phyloP scores from a whole-genome alignment of 805 yeast genomes.

The Diddensiella caesifluorescens region DNA sequence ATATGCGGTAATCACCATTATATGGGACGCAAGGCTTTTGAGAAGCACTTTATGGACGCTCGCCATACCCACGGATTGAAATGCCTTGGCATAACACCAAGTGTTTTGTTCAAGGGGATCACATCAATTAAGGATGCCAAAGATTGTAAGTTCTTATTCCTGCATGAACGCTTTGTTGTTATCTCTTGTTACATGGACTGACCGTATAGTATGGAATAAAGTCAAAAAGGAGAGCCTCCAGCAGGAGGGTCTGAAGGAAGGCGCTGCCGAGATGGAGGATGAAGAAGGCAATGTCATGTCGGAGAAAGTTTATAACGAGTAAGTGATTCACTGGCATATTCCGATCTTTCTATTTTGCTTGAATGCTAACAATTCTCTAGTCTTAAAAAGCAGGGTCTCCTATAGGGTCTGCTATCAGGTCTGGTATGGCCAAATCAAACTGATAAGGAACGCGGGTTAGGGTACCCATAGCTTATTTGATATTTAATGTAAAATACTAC shows the following conservation, averaged over 20 bases:
- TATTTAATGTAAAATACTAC: no score
- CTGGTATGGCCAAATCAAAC: no score
- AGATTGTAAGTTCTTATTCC: constrained; percentile 12
- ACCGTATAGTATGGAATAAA: constrained; percentile 44
- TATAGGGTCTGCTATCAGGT: no score
- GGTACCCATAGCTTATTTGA: no score
- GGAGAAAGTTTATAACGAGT: constrained; percentile 70
- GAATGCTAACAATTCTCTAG: no score
- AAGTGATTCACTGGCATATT: constrained; percentile 3
- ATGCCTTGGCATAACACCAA: constrained; percentile 64
- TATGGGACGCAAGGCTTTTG: constrained; percentile 68
- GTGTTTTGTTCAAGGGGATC: constrained; percentile 56
- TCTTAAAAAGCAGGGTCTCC: constrained; percentile 83
- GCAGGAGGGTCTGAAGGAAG: constrained; percentile 42
- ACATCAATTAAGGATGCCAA: constrained; percentile 62
- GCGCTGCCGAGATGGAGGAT: constrained; percentile 80
- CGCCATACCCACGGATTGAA: constrained; percentile 69
- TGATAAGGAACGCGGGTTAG: no score
- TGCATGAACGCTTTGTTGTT: no score
- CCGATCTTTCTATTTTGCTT: no score
- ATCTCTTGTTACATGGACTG: no score
- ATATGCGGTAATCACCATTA: constrained; percentile 73
- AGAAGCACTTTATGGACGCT: constrained; percentile 65
- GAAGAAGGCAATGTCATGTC: constrained; percentile 90
- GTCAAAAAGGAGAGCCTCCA: constrained; percentile 37